Conservation (phyloP, 2,329 filamentous ascomycete species). For the Fusarium sororula region DNA sequence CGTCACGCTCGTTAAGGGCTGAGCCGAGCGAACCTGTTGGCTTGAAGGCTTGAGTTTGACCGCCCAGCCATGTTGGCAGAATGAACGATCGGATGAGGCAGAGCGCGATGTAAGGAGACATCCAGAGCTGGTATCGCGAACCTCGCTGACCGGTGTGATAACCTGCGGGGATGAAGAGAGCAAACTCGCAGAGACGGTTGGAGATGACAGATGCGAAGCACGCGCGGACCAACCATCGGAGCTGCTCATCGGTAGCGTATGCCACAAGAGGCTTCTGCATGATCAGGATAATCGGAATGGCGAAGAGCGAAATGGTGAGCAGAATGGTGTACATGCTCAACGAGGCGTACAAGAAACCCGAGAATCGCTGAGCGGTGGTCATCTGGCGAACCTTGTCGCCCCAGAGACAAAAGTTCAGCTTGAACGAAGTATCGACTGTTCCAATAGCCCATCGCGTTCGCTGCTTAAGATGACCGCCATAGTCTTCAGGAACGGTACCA, state of each 20-base stretch:
- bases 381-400: conserved; percentile 62
- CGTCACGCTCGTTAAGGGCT: conserved; percentile 66
- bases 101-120: conserved; percentile 68
- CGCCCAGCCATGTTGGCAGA: conserved; percentile 68
- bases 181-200: conserved; percentile 65
- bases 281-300: conserved; percentile 67
- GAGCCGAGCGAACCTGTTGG: conserved; percentile 67
- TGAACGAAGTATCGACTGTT: conserved; percentile 67
- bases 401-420: conserved; percentile 68
- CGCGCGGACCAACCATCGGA: conserved; percentile 66
- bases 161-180: conserved; percentile 67
- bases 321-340: conserved; percentile 66
- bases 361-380: conserved; percentile 66
- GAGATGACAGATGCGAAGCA: conserved; percentile 61
- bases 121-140: conserved; percentile 67
- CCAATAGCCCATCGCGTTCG: conserved; percentile 64
- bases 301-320: conserved; percentile 63
- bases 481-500: conserved; percentile 67
- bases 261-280: conserved; percentile 67
- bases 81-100: conserved; percentile 67
- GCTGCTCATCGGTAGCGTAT: conserved; percentile 60
- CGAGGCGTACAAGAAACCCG: conserved; percentile 65
- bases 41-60: conserved; percentile 66
- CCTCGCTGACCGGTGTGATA: conserved; percentile 68
- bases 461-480: conserved; percentile 64